Percentiles rank a stretch among this genome's conserved stretches.
These are phyloP conservation scores for Anethum foeniculum DNA, from an alignment of 140 eudicot species.

Conservation along the genomic window DNA sequence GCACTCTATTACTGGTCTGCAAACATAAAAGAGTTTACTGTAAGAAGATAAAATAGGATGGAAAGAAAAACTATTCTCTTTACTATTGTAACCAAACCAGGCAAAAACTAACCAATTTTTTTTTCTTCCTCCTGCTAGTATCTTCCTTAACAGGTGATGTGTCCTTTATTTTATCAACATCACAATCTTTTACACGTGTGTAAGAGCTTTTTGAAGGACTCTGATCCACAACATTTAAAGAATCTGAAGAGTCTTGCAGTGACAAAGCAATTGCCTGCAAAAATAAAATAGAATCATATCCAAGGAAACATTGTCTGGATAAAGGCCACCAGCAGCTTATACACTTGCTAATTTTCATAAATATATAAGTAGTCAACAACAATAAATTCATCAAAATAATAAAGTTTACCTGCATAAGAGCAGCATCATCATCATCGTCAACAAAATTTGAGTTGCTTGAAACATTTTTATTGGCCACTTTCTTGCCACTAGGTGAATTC, in stretches of 20 bases:
- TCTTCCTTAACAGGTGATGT: constrained; percentile 30
- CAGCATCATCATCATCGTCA: constrained; percentile 66
- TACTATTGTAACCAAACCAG: background rate
- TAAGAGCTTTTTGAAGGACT: constrained; percentile 29
- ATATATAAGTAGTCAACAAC: background rate
- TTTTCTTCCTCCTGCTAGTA: constrained; percentile 52
- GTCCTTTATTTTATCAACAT: constrained; percentile 24
- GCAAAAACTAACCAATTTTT: constrained; percentile 42
- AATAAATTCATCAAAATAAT: background rate
- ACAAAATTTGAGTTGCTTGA: constrained; percentile 27
- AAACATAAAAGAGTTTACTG: constrained; percentile 8
- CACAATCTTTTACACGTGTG: constrained; percentile 15
- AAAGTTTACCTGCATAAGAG: constrained; percentile 49
- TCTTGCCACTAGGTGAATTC: constrained; percentile 32
- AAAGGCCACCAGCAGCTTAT: constrained; percentile 14
- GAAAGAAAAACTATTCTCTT: background rate
- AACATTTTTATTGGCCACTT: constrained; percentile 25
- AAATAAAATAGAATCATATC: background rate
- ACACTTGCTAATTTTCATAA: background rate
- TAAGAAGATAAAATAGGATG: background rate
- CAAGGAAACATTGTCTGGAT: constrained; percentile 8
- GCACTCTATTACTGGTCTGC: constrained; percentile 65
- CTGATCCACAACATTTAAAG: constrained; percentile 25
- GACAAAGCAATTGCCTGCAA: constrained; percentile 95
- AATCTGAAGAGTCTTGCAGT: constrained; percentile 55